phyloP scores from a whole-genome alignment of 306 rosid species.

The Ochetophila trinervis region DNA sequence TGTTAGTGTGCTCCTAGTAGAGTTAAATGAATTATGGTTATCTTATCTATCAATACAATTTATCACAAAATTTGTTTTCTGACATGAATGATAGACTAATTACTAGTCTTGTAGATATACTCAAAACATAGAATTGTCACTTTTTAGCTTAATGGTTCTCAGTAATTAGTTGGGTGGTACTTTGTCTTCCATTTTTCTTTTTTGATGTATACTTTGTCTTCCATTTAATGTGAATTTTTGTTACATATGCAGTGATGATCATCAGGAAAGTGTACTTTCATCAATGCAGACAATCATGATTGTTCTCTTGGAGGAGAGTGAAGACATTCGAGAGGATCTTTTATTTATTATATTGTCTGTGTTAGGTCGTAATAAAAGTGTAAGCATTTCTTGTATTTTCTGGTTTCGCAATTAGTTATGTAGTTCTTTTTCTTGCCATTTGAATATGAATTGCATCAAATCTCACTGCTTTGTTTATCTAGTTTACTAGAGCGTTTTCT shows the following conservation, averaged over 20 bases:
- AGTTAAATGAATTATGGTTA: too few species aligned
- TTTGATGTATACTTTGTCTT: constrained; percentile 3
- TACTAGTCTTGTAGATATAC: too few species aligned
- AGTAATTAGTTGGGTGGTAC: background rate
- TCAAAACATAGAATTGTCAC: too few species aligned
- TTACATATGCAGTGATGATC: constrained; percentile 74
- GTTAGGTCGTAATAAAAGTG: constrained; percentile 75
- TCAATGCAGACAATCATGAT: constrained; percentile 95
- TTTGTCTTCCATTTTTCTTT: background rate
- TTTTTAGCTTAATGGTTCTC: too few species aligned
- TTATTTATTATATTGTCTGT: constrained; percentile 61
- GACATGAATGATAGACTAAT: too few species aligned
- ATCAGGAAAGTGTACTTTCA: constrained; percentile 83
- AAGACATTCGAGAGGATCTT: constrained; percentile 75
- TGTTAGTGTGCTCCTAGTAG: too few species aligned
- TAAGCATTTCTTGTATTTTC: constrained; percentile 41
- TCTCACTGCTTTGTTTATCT: background rate
- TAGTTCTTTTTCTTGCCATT: background rate
- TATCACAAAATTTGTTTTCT: too few species aligned
- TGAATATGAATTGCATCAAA: background rate
- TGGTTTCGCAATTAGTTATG: constrained; percentile 20
- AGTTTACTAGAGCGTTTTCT: background rate
- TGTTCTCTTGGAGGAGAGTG: constrained; percentile 94
- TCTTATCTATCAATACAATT: too few species aligned
- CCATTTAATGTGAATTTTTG: background rate